Percentiles rank a stretch among this genome's conserved stretches.
Evolutionary conservation across 345 rosid genomes (phyloP).

Genomic region (Eutrema yunnanense): DNA sequence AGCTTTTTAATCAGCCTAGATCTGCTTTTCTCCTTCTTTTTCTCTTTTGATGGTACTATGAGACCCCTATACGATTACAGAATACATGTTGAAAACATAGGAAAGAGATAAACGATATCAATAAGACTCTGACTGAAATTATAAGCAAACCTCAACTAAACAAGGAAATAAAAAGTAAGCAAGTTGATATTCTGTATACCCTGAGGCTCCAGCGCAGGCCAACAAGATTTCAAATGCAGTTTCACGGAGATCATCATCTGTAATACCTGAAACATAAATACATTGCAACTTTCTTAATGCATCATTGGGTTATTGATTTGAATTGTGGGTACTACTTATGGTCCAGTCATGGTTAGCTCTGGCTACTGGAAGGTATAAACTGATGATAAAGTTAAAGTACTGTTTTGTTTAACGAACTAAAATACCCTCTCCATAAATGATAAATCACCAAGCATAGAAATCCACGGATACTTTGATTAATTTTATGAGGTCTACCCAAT

Average conservation of each 20-base stretch:
- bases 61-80: slow-evolving; percentile 54
- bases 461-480: not conserved
- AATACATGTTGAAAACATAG: slow-evolving; percentile 14
- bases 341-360: slow-evolving; percentile 1
- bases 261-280: slow-evolving; percentile 48
- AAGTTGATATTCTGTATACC: slow-evolving; percentile 44
- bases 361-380: not conserved
- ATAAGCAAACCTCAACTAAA: not conserved
- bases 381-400: not conserved
- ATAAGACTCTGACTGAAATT: not conserved
- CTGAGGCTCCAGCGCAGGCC: slow-evolving; percentile 97
- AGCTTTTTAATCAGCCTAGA: slow-evolving; percentile 93
- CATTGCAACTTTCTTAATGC: not conserved
- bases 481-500: not conserved
- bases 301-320: not conserved
- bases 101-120: not conserved
- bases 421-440: not conserved
- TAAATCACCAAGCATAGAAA: not conserved
- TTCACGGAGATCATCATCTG: slow-evolving; percentile 93
- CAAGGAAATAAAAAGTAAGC: slow-evolving; percentile 11
- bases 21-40: slow-evolving; percentile 68
- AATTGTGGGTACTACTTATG: not conserved
- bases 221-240: slow-evolving; percentile 89
- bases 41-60: slow-evolving; percentile 85
- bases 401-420: not conserved